Evolutionary conservation across 805 yeast genomes (phyloP), one percentile per base, ranked within the genome.

Genomic region (Nakazawaea molendinolei): DNA sequence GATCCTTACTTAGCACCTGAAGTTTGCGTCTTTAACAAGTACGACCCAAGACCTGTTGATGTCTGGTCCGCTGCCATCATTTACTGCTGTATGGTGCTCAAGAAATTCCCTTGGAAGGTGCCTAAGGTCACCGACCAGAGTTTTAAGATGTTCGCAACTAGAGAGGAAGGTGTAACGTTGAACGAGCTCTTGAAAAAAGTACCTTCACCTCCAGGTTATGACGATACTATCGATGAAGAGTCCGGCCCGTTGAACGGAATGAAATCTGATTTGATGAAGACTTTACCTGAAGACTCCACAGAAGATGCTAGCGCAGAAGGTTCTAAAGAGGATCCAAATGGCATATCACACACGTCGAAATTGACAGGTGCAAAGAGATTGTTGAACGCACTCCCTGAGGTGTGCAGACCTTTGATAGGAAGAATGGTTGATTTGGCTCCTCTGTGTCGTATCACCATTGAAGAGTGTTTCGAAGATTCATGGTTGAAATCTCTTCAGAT

Each of bases 1-100:
- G 95, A 86, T 60, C 89, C 97, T 21, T 82, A 83, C 56, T 63
- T 87, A 55, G 94, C 96, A 1, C 97, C 97, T 1, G 97, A 87
- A 56, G 95, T 85, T 6, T 74, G 89, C 44, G 83, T 86, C 8
- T 81, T 84, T 54, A 67, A 76, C 46, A 79, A 80, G 43, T 87
- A 87, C 52, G 94, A 85, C 54, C 95, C 96, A 12, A 71, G 95
- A 45, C 95, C 96, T 1, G 95, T 87, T 5, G 97, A 87, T 61
- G 75, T 87, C 31, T 87, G 97, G 97, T 84, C 95, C 5, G 77
- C 78, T 23, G 95, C 95, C 7, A 86, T 87, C 41, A 84, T 87
- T 33, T 84, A 83, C 58, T 85, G 95, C 47, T 87, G 96, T 63
- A 86, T 87, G 95, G 74, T 85, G 41, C 66, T 87, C 55, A 81